Base-by-base conservation (phyloP, 768 basidiomycete species). In the Hemileccinum impolitum region DNA sequence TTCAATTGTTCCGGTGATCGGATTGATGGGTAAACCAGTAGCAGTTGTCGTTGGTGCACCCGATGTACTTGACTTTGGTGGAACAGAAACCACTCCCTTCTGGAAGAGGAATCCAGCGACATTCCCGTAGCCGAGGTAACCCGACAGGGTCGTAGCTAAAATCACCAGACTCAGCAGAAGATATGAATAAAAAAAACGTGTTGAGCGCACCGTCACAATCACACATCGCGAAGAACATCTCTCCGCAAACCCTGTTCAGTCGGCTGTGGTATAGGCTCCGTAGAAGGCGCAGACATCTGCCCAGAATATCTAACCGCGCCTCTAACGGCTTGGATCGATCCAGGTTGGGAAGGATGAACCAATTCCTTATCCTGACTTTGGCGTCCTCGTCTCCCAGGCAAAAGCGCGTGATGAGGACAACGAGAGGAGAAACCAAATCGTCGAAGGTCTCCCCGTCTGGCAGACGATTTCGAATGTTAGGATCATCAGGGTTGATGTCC, bases 31-130 rank as follows among this genome's bases (percentile, higher is more conserved):
- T 23, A 72, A 68, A 15, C 75, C 75, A 8, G 61, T 43, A 9
- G 71, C 17, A 2, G 72, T 66, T 3, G 72, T 65, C 5, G 49
- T 61, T 1, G 71, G 63, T 19, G 70, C 65, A 11, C 67, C 56
- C 0, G 73, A 62, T 10, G 70, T 57, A 11, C 63, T 60, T 15
- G 70, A 55, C 14, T 63, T 59, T 17, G 60, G 63, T 1, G 84
- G 87, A 6, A 81, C 78, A 47, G 67, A 77, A 61, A 88, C 75
- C 57, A 98, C 76, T 14, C 93, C 94, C 62, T 93, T 94, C 63
- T 88, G 84, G 72, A 92, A 94, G 21, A 99, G 75, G 75, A 92
- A 89, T 1, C 96, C 96, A 0, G 94, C 92, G 36, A 94, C 92
- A 63, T 94, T 94, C 36, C 95, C 95, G 59, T 99, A 99, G 7